A percentile compares a stretch with the other conserved stretches of the same genome.
Conservation (phyloP, 495 filamentous ascomycete species). For the Neurospora sp. region DNA sequence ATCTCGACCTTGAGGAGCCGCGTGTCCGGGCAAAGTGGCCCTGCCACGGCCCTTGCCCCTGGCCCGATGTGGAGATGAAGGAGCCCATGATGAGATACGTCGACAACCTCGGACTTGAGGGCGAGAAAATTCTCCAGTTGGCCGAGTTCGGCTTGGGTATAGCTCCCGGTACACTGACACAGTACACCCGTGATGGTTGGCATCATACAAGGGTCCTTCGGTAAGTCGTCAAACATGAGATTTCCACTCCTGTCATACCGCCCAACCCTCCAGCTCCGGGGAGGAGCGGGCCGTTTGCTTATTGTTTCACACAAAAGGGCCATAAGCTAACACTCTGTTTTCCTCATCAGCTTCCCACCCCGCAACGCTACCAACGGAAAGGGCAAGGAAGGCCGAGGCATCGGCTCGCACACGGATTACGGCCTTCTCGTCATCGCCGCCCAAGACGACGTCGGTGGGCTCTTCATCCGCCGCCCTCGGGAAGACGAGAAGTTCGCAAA, state of each 20-base stretch:
- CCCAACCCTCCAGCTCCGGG: neutral
- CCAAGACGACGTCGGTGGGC: conserved; percentile 35
- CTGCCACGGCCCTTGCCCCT: conserved; percentile 37
- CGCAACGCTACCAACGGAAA: conserved; percentile 33
- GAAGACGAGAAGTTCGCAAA: conserved; percentile 30
- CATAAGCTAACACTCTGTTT: neutral
- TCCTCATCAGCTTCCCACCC: conserved; percentile 25
- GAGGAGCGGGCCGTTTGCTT: neutral
- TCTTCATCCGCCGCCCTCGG: conserved; percentile 31
- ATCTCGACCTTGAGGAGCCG: conserved; percentile 24
- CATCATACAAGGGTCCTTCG: conserved; percentile 35
- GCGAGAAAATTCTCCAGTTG: conserved; percentile 31
- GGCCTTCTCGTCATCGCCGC: conserved; percentile 35
- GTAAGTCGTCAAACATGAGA: conserved; percentile 8
- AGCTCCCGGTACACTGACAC: conserved; percentile 15
- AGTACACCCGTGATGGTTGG: conserved; percentile 35
- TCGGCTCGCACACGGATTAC: conserved; percentile 39
- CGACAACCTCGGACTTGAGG: conserved; percentile 20
- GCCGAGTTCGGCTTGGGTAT: conserved; percentile 28
- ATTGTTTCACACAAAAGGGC: neutral
- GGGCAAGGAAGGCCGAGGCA: conserved; percentile 33
- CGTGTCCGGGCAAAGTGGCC: conserved; percentile 33
- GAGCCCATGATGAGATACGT: conserved; percentile 22
- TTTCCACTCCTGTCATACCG: neutral
- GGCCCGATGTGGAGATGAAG: conserved; percentile 31